A percentile compares a stretch with the other conserved stretches of the same genome.
Evolutionary conservation across 1,284 basidiomycete species (phyloP).

Genomic region (Cutaneotrichosporon sp.): DNA sequence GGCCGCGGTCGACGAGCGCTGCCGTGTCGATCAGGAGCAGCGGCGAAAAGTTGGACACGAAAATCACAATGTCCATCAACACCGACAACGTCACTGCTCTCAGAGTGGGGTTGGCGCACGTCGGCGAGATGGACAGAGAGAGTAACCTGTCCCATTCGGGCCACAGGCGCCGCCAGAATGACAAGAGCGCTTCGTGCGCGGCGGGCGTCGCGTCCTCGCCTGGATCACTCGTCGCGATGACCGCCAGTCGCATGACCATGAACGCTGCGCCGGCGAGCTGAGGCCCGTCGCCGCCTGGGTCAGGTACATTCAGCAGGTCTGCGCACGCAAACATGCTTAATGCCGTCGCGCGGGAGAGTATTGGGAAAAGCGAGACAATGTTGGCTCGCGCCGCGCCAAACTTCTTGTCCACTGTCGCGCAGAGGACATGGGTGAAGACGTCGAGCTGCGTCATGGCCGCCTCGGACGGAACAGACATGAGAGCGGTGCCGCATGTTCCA

Average conservation of each 20-base stretch:
- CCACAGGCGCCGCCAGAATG: conserved; percentile 36
- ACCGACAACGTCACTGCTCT: conserved; percentile 27
- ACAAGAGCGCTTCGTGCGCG: conserved; percentile 18
- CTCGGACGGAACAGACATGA: conserved; percentile 19
- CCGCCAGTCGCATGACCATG: conserved; percentile 23
- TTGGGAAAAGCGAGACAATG: conserved; percentile 31
- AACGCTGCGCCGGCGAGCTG: conserved; percentile 30
- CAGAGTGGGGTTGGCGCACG: conserved; percentile 31
- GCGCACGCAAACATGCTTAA: conserved; percentile 28
- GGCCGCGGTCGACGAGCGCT: conserved; percentile 17
- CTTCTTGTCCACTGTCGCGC: conserved; percentile 21
- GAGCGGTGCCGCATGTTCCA: conserved; percentile 19
- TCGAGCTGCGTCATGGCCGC: conserved; percentile 23
- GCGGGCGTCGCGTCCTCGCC: neutral
- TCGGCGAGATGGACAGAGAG: conserved; percentile 21
- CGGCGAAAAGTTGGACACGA: conserved; percentile 23
- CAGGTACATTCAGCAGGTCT: conserved; percentile 29
- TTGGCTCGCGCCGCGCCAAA: conserved; percentile 12
- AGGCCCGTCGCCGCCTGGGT: conserved; percentile 28
- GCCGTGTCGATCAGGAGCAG: conserved; percentile 21
- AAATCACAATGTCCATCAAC: conserved; percentile 36
- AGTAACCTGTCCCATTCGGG: conserved; percentile 39
- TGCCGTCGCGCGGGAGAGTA: conserved; percentile 28
- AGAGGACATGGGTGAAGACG: conserved; percentile 29
- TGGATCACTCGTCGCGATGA: conserved; percentile 20